A percentile compares a stretch with the other conserved stretches of the same genome.
phyloP scores from a whole-genome alignment of 345 rosid species.

The Populus pruinosa region DNA sequence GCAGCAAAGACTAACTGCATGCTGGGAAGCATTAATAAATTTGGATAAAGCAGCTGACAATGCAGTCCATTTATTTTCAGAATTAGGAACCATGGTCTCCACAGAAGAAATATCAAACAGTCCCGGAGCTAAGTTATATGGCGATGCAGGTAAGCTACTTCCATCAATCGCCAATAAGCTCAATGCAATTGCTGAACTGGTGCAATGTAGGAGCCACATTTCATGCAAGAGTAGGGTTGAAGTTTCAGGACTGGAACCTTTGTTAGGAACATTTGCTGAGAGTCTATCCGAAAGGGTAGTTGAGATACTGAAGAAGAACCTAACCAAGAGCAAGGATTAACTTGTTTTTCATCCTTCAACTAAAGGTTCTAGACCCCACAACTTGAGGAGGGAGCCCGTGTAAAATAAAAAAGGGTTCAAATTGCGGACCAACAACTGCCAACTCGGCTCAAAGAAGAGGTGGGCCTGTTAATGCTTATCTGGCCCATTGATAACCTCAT shows the following conservation, averaged over 20 bases:
- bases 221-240: constrained; percentile 7
- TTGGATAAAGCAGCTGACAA: constrained; percentile 44
- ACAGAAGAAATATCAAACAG: constrained; percentile 35
- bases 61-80: constrained; percentile 36
- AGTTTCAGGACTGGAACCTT: constrained; percentile 19
- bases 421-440: neutral
- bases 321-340: neutral
- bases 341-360: neutral
- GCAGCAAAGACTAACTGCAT: constrained; percentile 38
- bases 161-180: constrained; percentile 50
- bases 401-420: neutral
- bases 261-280: constrained; percentile 19
- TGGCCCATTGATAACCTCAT: neutral
- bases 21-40: constrained; percentile 48
- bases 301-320: constrained; percentile 22
- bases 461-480: neutral
- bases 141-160: constrained; percentile 45
- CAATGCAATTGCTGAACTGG: constrained; percentile 31
- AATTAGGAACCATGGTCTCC: constrained; percentile 31
- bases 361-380: neutral
- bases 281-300: constrained; percentile 19
- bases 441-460: neutral
- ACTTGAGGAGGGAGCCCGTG: neutral
- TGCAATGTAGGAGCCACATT: constrained; percentile 17
- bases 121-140: constrained; percentile 31